Base-by-base conservation (phyloP, 805 yeast genomes). In the Candida awuae region DNA sequence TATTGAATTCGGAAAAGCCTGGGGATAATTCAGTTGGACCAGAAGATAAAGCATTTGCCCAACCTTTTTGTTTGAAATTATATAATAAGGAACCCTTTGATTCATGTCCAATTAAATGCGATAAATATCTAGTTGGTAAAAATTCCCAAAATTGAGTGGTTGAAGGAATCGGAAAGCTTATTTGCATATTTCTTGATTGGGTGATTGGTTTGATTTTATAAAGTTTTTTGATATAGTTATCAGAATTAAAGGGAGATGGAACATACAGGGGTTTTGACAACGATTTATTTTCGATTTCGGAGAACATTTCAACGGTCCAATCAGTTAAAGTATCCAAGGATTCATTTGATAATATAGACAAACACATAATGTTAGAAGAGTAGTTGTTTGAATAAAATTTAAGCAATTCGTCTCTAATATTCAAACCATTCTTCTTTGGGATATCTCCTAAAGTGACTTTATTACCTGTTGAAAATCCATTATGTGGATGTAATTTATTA, bases 91-190 rank as follows among this genome's bases (percentile, higher is more conserved):
- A 86, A 2, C 97, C 97, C 35, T 79, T 70, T 34, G 92, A 84
- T 63, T 90, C 98, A 59, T 90, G 97, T 29, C 97, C 97, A 34
- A 90, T 63, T 38, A 92, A 66, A 58, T 92, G 97, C 16, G 88
- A 75, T 48, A 66, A 71, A 59, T 86, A 83, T 40, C 70, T 74
- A 6, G 74, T 69, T 0, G 97, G 94, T 49, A 76, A 76, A 18
- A 71, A 69, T 38, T 72, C 71, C 84, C 88, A 84, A 36, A 63
- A 58, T 19, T 71, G 72, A 37, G 73, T 72, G 47, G 80, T 79
- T 53, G 84, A 87, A 3, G 96, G 96, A 10, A 84, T 73, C 37
- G 72, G 66, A 59, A 92, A 92, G 2, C 73, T 58, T 12, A 92
- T 43, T 46, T 77, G 81, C 32, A 92, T 56, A 43, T 71, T 68